Percentiles rank a stretch among this genome's conserved stretches.
phyloP scores from a whole-genome alignment of 2,329 filamentous ascomycete genomes.

The Nemania abortiva region DNA sequence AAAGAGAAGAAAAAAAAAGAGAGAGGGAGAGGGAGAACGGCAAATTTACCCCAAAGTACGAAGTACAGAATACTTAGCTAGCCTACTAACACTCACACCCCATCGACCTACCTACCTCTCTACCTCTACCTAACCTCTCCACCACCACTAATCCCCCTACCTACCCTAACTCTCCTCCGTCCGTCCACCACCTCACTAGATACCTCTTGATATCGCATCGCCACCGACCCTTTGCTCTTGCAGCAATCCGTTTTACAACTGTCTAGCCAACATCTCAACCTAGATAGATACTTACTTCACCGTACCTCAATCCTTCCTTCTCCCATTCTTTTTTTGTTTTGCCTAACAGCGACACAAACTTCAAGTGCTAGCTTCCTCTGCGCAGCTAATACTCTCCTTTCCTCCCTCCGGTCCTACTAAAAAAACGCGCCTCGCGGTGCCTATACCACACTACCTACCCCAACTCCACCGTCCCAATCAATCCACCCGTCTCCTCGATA shows the following conservation, averaged over 20 bases:
- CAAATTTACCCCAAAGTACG: slow-evolving; percentile 22
- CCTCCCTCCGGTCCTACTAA: slow-evolving; percentile 15
- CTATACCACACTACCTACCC: slow-evolving; percentile 9
- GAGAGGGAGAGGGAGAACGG: not conserved
- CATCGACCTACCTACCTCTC: not conserved
- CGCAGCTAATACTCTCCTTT: not conserved
- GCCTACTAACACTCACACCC: not conserved
- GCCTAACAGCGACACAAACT: not conserved
- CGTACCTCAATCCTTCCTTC: not conserved
- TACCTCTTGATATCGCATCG: not conserved
- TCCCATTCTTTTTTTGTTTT: not conserved
- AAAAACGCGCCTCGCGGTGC: slow-evolving; percentile 27
- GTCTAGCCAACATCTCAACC: too few relatives aligned
- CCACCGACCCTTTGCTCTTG: slow-evolving; percentile 12
- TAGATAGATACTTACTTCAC: not conserved
- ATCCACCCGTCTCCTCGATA: slow-evolving; percentile 15
- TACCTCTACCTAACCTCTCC: not conserved
- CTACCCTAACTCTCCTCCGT: too few relatives aligned
- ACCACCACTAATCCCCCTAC: not conserved
- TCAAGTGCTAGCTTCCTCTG: slow-evolving; percentile 20
- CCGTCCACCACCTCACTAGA: not conserved
- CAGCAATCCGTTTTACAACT: not conserved
- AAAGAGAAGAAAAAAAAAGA: too few relatives aligned
- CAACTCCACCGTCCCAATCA: slow-evolving; percentile 29
- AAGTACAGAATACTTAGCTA: not conserved